Base-by-base conservation (phyloP, 1,284 basidiomycete species). In the Rhizoctonia solani region DNA sequence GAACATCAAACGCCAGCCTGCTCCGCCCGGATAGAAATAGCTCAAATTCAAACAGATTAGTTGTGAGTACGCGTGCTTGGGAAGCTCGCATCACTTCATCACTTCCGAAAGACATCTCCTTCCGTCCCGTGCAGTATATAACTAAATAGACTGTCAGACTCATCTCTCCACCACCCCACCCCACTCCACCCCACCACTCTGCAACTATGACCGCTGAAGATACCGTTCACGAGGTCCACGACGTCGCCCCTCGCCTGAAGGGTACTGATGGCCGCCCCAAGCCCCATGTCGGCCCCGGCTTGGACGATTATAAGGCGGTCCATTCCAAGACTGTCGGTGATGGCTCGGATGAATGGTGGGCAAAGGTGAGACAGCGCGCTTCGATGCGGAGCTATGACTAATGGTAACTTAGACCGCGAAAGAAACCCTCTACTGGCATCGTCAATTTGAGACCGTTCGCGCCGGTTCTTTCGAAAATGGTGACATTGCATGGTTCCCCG, bases 401-500 rank as follows among this genome's bases (percentile, higher is more conserved):
- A 69, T 56, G n/a, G 11, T 42, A 46, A 39, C 37, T 27, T 73
- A 96, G 88, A 83, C 87, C 74, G 96, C 95, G 1, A 83, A 83
- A 69, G 87, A 94, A 72, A 86, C 85, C 29, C 81, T 99, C 34
- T 81, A 91, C 77, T 99, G 96, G 95, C 89, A 95, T 76, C 84
- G 88, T 32, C 92, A 92, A 32, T 99, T 98, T 85, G 83, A 88
- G 72, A 95, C 89, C 27, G 94, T 98, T 67, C 81, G 88, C 72
- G 82, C 91, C 8, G 96, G 97, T 54, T 82, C 84, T 34, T 98
- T 98, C 75, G 83, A 86, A 74, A 85, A 85, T 1, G 96, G 95
- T 37, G 93, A 98, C 77, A 88, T 98, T 69, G 85, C 87, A 71
- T 99, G 95, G 96, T 99, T 99, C 83, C 90, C 90, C 25, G 92